These are phyloP conservation scores for Picea sitchensis DNA, from an alignment of 75 land plant genomes.

Conservation along the genomic window DNA sequence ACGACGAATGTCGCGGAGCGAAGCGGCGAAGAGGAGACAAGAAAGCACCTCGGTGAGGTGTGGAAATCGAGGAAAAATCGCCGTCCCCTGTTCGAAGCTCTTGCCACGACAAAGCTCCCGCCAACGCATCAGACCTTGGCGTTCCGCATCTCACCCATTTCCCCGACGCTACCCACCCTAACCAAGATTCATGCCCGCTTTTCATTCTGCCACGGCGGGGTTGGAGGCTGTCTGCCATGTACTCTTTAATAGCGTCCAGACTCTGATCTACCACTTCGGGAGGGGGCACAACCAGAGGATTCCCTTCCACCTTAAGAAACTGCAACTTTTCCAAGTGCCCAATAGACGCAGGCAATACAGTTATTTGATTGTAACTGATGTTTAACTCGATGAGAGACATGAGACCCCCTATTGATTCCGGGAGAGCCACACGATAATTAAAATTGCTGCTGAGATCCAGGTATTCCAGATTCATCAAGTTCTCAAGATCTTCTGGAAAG, in stretches of 20 bases:
- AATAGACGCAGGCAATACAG: conserved; percentile 54
- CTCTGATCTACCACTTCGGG: conserved; percentile 59
- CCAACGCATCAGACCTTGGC: too few species aligned
- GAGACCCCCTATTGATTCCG: conserved; percentile 70
- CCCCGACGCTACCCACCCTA: neutral
- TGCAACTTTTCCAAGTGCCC: conserved; percentile 63
- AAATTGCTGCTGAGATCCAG: conserved; percentile 78
- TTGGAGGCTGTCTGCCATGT: conserved; percentile 25
- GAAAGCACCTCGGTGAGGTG: too few species aligned
- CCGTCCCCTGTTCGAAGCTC: neutral
- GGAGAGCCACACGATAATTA: conserved; percentile 41
- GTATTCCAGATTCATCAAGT: conserved; percentile 53
- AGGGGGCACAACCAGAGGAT: conserved; percentile 71
- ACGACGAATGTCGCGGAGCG: neutral
- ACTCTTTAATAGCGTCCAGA: conserved; percentile 44
- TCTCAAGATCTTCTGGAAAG: conserved; percentile 71
- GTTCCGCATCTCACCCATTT: neutral
- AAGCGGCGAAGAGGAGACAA: neutral
- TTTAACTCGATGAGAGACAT: conserved; percentile 45
- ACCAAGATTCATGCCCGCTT: neutral
- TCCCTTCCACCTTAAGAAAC: conserved; percentile 62
- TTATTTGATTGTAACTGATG: conserved; percentile 61
- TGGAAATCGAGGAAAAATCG: neutral
- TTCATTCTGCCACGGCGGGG: neutral
- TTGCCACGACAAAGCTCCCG: neutral